Conservation (phyloP, 2,329 filamentous ascomycete genomes). For the Trichoderma koningiopsis region DNA sequence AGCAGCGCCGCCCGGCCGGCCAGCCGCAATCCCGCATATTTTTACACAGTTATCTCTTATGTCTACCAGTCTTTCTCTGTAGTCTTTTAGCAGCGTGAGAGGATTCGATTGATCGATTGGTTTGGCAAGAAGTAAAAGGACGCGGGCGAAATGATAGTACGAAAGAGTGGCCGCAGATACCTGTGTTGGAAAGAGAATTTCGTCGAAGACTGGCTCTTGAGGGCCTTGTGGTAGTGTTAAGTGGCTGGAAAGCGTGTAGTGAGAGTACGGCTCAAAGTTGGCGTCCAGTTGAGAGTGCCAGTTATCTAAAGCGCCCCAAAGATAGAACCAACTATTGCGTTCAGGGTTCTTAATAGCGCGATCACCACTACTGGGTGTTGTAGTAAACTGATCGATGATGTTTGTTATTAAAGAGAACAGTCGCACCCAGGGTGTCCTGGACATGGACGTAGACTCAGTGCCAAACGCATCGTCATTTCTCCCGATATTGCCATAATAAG, state of each 20-base stretch:
- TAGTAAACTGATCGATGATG: background rate
- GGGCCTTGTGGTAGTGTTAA: conserved; percentile 6
- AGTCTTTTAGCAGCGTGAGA: background rate
- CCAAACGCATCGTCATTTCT: too few species aligned
- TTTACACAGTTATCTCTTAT: conserved; percentile 2
- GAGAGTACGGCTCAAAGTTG: conserved; percentile 4
- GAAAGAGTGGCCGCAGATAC: conserved; percentile 11
- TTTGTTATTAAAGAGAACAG: background rate
- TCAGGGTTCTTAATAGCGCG: background rate
- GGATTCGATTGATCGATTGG: conserved; percentile 13
- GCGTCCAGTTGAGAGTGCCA: background rate
- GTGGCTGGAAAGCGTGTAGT: conserved; percentile 14
- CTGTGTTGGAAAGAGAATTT: background rate
- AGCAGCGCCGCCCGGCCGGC: background rate
- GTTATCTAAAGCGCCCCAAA: background rate
- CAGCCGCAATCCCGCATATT: conserved; percentile 9
- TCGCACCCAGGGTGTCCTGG: background rate
- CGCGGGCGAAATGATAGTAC: conserved; percentile 6
- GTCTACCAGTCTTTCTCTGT: conserved; percentile 1
- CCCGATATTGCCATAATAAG: background rate
- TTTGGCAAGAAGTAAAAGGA: conserved; percentile 11
- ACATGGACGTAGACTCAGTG: background rate
- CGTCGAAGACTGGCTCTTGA: conserved; percentile 1
- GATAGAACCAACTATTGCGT: background rate
- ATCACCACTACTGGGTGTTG: background rate